These are phyloP conservation scores for Solanum chmielewskii DNA, from an alignment of 257 asterid genomes.

Conservation along the genomic window DNA sequence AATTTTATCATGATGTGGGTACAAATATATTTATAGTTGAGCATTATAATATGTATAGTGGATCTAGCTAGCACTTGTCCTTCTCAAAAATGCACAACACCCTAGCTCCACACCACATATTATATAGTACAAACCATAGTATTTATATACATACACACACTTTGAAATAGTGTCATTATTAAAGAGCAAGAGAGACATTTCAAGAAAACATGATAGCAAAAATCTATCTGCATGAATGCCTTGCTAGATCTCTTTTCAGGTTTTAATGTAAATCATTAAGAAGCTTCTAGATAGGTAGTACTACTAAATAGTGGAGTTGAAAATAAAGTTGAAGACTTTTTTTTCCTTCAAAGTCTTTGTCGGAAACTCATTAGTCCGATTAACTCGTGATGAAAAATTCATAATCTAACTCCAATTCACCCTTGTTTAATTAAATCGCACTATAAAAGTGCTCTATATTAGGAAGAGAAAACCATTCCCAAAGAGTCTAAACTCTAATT, in stretches of 20 bases:
- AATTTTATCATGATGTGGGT: background rate
- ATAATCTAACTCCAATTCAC: background rate
- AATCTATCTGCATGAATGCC: background rate
- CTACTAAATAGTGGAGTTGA: background rate
- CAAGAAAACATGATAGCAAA: background rate
- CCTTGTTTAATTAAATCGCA: background rate
- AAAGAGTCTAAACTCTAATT: background rate
- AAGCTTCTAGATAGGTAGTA: constrained; percentile 10
- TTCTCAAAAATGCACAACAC: background rate
- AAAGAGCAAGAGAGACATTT: background rate
- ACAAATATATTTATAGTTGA: background rate
- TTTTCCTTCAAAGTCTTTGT: background rate
- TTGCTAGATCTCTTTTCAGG: constrained; percentile 4
- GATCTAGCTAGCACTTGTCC: background rate
- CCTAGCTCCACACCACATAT: background rate
- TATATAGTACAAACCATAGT: background rate
- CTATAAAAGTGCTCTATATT: background rate
- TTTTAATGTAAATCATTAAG: background rate
- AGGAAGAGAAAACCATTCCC: background rate
- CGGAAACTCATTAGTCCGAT: background rate
- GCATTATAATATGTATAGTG: background rate
- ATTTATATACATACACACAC: background rate
- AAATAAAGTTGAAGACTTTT: background rate
- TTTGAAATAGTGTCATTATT: background rate
- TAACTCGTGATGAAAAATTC: background rate